Base-by-base conservation (phyloP, 1,284 basidiomycete genomes). In the Puccinia novopanici region DNA sequence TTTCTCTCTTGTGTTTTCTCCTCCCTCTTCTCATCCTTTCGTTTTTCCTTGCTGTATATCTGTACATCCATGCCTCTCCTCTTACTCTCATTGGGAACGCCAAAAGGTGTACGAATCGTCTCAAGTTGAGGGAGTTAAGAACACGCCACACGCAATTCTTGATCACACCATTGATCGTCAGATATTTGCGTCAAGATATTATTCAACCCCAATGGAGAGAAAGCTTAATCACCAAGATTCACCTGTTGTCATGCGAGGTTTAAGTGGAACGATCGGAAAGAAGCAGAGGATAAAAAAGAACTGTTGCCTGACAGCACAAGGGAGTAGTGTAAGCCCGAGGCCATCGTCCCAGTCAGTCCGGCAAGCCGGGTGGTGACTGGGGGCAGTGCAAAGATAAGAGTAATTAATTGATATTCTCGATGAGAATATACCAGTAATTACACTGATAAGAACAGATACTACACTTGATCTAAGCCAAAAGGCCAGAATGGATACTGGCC, bases 401-500 rank as follows among this genome's bases (percentile, higher is more conserved):
- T 79, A 79, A 78, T 78, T 78, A 71, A 70, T 61, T 70, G 72
- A 59, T 74, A 59, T 50, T 34, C 42, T 74, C 54, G 55, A 74
- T 74, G 71, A 77, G 34, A 34, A 34, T 34, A 48, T 48, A 48
- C 45, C 65, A 72, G 75, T 80, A 79, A 80, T 80, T 81, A 73
- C 76, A 79, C 73, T 78, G 71, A 91, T 90, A 91, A 92, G 91
- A 91, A 92, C 91, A 92, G 91, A 92, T 92, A 92, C 92, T 93
- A 93, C 92, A 93, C 92, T 93, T 93, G 92, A 92, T 92, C 92
- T 92, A 94, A 92, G 91, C 92, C 92, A 92, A 92, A 92, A 91
- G 92, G 92, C 91, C 92, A 93, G 90, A 93, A 81, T 65, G 79
- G 52, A 75, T 71, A 50, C 71, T 48, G 34, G 4, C 34, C 34